Evolutionary conservation across 139 green algal genomes (phyloP).

Genomic region (Microglena sp.): DNA sequence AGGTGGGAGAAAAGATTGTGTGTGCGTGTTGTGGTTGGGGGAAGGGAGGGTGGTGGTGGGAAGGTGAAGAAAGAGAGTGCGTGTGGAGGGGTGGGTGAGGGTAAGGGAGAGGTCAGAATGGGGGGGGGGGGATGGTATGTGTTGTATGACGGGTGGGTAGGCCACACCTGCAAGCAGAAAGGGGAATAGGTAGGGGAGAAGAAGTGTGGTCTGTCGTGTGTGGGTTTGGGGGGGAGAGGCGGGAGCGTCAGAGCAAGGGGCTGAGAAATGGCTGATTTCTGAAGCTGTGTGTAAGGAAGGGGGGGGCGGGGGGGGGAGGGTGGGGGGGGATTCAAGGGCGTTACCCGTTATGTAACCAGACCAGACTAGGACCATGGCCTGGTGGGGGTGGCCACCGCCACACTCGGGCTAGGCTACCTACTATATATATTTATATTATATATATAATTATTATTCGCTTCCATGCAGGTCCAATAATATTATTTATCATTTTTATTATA

Average conservation of each 20-base stretch:
- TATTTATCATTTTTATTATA: too few species aligned
- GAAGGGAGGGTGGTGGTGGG: not conserved
- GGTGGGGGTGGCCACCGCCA: constrained; percentile 1
- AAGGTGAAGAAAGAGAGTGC: not conserved
- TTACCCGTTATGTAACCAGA: constrained; percentile 9
- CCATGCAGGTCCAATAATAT: too few species aligned
- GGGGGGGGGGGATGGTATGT: too few species aligned
- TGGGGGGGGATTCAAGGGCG: not conserved
- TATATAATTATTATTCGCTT: too few species aligned
- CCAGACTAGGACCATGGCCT: not conserved
- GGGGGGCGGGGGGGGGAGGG: too few species aligned
- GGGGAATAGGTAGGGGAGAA: too few species aligned
- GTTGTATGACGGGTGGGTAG: not conserved
- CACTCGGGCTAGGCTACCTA: too few species aligned
- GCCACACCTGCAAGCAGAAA: too few species aligned
- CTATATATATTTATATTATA: too few species aligned
- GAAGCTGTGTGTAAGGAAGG: not conserved
- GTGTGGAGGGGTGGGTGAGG: not conserved
- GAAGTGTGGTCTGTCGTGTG: too few species aligned
- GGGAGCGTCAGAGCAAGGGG: not conserved
- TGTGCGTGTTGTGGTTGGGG: too few species aligned
- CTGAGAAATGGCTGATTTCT: not conserved
- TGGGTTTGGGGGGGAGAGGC: not conserved
- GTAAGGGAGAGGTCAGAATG: not conserved
- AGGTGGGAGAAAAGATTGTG: not conserved